Evolutionary conservation across 1,284 basidiomycete genomes (phyloP).

Genomic region (Omphalotus olearius): DNA sequence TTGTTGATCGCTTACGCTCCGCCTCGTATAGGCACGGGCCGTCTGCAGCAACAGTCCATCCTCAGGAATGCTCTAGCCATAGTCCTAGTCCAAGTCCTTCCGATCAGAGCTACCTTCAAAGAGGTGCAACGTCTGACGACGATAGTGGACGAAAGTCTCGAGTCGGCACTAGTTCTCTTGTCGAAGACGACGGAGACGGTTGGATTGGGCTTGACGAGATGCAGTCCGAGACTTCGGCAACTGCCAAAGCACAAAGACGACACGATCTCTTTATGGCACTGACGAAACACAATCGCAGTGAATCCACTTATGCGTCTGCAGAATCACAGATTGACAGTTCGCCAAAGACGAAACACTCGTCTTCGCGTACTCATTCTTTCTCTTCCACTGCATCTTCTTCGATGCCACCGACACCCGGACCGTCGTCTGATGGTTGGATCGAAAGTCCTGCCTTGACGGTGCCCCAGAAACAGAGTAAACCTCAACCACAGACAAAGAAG

Average conservation of each 20-base stretch:
- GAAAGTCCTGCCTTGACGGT: constrained; percentile 18
- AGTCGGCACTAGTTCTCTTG: constrained; percentile 19
- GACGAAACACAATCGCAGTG: constrained; percentile 25
- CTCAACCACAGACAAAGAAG: constrained; percentile 9
- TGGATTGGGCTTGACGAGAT: constrained; percentile 28
- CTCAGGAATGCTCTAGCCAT: constrained; percentile 12
- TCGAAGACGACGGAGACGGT: constrained; percentile 32
- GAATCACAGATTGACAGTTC: not conserved
- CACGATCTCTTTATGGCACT: constrained; percentile 36
- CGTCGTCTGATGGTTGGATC: constrained; percentile 24
- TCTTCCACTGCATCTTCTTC: constrained; percentile 13
- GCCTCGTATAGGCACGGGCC: not conserved
- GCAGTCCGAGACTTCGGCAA: constrained; percentile 13
- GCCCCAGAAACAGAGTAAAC: not conserved
- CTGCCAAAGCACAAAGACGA: constrained; percentile 30
- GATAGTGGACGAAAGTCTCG: constrained; percentile 23
- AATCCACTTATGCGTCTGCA: not conserved
- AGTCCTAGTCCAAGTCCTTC: constrained; percentile 27
- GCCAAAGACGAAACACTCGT: not conserved
- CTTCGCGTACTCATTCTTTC: not conserved
- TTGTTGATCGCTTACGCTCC: constrained; percentile 40
- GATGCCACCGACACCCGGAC: constrained; percentile 15
- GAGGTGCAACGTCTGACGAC: constrained; percentile 31
- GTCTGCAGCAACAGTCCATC: not conserved
- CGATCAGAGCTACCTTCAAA: constrained; percentile 25